Evolutionary conservation across 2,329 filamentous ascomycete species (phyloP).

Genomic region (Orbilia javanica): DNA sequence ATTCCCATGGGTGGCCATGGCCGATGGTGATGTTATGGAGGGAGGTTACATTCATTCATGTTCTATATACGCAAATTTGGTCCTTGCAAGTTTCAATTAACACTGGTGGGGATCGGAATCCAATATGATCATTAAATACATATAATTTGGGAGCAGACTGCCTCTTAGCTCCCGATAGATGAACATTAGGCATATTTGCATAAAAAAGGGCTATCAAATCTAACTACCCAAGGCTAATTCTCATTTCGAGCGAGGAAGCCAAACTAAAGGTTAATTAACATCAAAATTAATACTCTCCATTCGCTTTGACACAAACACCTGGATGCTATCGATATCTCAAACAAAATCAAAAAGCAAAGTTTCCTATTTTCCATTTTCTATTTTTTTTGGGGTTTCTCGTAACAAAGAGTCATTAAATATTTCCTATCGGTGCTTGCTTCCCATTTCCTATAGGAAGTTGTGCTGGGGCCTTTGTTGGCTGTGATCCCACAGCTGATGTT

Average conservation of each 20-base stretch:
- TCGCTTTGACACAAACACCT: background rate
- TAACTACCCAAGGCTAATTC: too few species aligned
- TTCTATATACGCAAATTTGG: too few species aligned
- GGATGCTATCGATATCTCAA: background rate
- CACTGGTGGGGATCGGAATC: too few species aligned
- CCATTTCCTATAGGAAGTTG: conserved; percentile 1
- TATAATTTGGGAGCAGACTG: too few species aligned
- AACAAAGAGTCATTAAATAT: background rate
- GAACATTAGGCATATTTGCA: too few species aligned
- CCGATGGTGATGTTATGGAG: too few species aligned
- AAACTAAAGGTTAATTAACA: background rate
- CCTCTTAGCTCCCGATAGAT: too few species aligned
- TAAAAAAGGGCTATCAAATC: too few species aligned
- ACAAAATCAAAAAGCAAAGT: background rate
- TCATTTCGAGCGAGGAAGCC: background rate
- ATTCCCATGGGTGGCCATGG: too few species aligned
- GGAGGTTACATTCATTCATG: too few species aligned
- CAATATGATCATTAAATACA: too few species aligned
- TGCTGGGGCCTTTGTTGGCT: conserved; percentile 3
- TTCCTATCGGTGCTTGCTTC: conserved; percentile 3
- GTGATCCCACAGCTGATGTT: conserved; percentile 3
- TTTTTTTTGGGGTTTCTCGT: background rate
- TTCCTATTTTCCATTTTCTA: background rate
- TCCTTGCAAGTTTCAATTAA: too few species aligned
- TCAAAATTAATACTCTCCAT: background rate